Conservation (phyloP, 2,329 filamentous ascomycete genomes). For the Diaporthe sp. region DNA sequence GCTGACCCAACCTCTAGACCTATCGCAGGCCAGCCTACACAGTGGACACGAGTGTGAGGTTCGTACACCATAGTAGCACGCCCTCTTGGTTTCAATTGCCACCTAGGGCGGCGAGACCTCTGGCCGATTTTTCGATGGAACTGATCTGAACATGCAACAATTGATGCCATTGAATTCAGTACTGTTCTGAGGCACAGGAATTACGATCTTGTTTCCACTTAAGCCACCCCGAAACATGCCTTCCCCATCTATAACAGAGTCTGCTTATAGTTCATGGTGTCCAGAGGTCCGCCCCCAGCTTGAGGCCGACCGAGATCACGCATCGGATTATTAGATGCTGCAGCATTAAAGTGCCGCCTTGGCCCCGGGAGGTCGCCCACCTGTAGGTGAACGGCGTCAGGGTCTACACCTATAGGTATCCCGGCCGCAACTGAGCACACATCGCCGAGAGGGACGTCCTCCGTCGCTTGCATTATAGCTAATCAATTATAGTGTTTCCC, state of each 20-base stretch:
- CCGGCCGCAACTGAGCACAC: not conserved
- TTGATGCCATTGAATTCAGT: not conserved
- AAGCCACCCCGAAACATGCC: slow-evolving; percentile 17
- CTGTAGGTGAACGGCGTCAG: not conserved
- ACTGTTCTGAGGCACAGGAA: not conserved
- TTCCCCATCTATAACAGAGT: slow-evolving; percentile 5
- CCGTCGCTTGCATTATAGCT: slow-evolving; percentile 4
- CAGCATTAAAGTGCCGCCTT: slow-evolving; percentile 28
- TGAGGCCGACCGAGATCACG: slow-evolving; percentile 12
- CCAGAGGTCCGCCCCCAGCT: not conserved
- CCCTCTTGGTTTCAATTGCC: not conserved
- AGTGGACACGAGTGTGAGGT: not conserved
- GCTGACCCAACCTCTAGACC: not conserved
- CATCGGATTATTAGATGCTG: slow-evolving; percentile 21
- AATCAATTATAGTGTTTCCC: slow-evolving; percentile 21
- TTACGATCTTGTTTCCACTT: slow-evolving; percentile 18
- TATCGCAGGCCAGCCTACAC: not conserved
- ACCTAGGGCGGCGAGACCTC: not conserved
- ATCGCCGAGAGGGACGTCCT: not conserved
- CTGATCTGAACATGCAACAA: not conserved
- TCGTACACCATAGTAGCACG: not conserved
- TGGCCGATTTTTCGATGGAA: not conserved
- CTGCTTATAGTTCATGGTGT: slow-evolving; percentile 6
- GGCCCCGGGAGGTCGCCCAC: not conserved
- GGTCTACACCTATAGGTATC: slow-evolving; percentile 2